phyloP scores from a whole-genome alignment of 768 basidiomycete species.

The Boletus speciosus region DNA sequence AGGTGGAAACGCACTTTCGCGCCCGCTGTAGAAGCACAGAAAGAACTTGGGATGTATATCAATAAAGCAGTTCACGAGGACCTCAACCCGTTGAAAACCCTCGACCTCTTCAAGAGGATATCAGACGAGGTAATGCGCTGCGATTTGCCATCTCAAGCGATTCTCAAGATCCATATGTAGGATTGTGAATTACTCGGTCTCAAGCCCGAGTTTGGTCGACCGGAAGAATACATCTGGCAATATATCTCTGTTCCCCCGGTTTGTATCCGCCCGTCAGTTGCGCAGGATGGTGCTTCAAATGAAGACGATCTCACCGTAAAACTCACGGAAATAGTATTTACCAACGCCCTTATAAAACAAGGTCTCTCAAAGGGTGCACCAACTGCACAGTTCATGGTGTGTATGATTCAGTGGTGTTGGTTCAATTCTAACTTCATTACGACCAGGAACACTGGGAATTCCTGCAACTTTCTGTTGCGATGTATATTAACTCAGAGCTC shows the following conservation, averaged over 20 bases:
- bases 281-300: conserved; percentile 96
- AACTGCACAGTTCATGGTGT: conserved; percentile 85
- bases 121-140: conserved; percentile 70
- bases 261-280: conserved; percentile 94
- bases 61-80: conserved; percentile 90
- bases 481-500: conserved; percentile 97
- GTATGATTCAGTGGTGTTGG: neutral
- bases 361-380: conserved; percentile 85
- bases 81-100: conserved; percentile 88
- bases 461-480: conserved; percentile 87
- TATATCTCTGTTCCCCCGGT: conserved; percentile 98
- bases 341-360: conserved; percentile 88
- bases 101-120: conserved; percentile 89
- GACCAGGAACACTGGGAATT: conserved; percentile 96
- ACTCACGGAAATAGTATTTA: conserved; percentile 93
- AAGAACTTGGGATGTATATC: conserved; percentile 79
- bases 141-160: neutral
- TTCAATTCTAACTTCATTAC: neutral
- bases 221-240: conserved; percentile 98
- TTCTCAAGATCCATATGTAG: conserved; percentile 37
- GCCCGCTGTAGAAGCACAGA: conserved; percentile 79
- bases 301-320: conserved; percentile 99
- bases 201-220: conserved; percentile 82
- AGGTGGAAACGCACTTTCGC: conserved; percentile 81
- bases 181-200: conserved; percentile 94